Evolutionary conservation across 1,284 basidiomycete species (phyloP), one percentile per base, ranked within the genome.

Genomic region (Malassezia globosa): DNA sequence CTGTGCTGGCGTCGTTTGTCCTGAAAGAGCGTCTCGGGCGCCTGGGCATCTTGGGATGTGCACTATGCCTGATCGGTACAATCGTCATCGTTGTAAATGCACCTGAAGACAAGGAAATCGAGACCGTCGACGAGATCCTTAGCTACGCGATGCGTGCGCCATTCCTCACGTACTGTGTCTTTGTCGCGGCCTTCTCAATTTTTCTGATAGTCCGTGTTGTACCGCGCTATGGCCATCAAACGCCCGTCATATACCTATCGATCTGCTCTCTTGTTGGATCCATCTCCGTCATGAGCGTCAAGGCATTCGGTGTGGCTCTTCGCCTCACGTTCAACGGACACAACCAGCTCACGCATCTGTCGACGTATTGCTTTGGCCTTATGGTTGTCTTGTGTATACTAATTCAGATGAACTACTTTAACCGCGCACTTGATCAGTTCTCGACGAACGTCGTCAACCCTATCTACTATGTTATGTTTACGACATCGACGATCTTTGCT

Each of bases 371-470:
- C 38, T 95, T 97, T 66, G 87, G 81, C 35, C 77, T 87, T 44
- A 81, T 87, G 26, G 84, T 90, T 3, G 79, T 79, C 1, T 75
- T 81, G 2, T 96, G 88, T 74, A 96, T 97, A 66, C 69, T 94
- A 44, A 81, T 94, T 1, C 90, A 95, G 75, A 90, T 94, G 86
- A 92, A 95, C 75, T 97, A 94, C 76, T 95, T 96, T 76, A 97
- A 96, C 78, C 95, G 95, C 72, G 94, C 92, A 0, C 78, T 97
- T 45, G 92, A 96, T 70, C 87, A 83, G 1, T 97, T 96, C 74
- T 89, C 87, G 4, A 96, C 92, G 37, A 97, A 96, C 69, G 87
- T 96, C 86, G 90, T 97, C 51, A 97, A 99, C 72, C 92, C 94
- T 0, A 85, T 94, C 77, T 97, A 97, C 76, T 96, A 92, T 69